Percentiles rank a stretch among this genome's conserved stretches.
phyloP scores from a whole-genome alignment of 352 stramenopile species.

The Phytopythium vexans region DNA sequence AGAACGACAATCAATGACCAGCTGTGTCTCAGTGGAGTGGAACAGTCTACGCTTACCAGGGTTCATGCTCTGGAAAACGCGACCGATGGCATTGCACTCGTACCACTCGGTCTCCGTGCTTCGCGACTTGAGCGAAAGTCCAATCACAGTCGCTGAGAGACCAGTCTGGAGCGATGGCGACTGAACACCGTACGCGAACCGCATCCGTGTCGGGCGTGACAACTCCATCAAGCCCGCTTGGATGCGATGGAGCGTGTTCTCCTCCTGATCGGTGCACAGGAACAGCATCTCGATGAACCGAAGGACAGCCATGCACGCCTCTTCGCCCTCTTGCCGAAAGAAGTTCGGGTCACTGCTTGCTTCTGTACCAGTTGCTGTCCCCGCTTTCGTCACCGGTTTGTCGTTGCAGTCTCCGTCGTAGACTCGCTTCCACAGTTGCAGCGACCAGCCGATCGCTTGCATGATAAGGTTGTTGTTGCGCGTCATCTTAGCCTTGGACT shows the following conservation, averaged over 20 bases:
- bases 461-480: conserved; percentile 71
- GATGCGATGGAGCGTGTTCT: conserved; percentile 72
- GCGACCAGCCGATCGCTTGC: conserved; percentile 40
- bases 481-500: conserved; percentile 37
- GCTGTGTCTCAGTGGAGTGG: neutral
- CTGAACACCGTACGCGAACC: conserved; percentile 62
- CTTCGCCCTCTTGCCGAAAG: conserved; percentile 50
- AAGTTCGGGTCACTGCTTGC: conserved; percentile 6
- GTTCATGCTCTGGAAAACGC: conserved; percentile 52
- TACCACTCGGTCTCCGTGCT: conserved; percentile 82
- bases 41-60: conserved; percentile 26
- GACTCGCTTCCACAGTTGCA: conserved; percentile 67
- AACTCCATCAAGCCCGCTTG: conserved; percentile 58
- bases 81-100: conserved; percentile 68
- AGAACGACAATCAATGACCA: neutral
- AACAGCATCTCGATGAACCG: conserved; percentile 82
- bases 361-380: too few species aligned
- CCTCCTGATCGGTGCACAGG: conserved; percentile 63
- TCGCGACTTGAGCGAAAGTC: conserved; percentile 68
- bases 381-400: conserved; percentile 5
- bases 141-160: conserved; percentile 63
- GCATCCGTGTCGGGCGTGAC: conserved; percentile 39
- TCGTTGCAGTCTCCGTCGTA: conserved; percentile 32
- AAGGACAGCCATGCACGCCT: conserved; percentile 56
- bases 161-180: conserved; percentile 55